A percentile compares a stretch with the other conserved stretches of the same genome.
Evolutionary conservation across 169 alveolate species (phyloP).

Genomic region (Eimeria acervulina): DNA sequence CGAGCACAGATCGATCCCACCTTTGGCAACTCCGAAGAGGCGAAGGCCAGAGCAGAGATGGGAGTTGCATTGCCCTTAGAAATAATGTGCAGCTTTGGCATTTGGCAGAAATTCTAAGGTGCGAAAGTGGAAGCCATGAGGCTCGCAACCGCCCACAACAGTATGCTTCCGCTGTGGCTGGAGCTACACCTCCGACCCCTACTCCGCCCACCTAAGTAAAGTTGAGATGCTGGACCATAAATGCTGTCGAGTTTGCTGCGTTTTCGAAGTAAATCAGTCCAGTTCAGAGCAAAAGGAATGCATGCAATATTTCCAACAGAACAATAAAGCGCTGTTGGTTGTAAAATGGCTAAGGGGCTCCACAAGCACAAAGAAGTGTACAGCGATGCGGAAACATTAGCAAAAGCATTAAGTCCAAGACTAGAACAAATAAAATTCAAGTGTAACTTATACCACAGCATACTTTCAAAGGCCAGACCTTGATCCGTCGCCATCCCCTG

Average conservation of each 20-base stretch:
- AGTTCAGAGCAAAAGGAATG: neutral
- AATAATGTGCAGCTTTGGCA: neutral
- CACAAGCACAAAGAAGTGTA: neutral
- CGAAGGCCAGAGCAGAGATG: neutral
- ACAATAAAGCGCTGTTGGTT: neutral
- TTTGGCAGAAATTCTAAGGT: neutral
- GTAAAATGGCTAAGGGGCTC: neutral
- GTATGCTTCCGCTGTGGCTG: neutral
- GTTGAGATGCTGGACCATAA: neutral
- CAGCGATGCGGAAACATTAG: neutral
- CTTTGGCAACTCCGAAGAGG: neutral
- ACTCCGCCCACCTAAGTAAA: neutral
- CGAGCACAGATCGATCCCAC: neutral
- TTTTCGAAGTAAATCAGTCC: neutral
- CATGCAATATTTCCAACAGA: neutral
- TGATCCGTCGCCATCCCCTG: neutral
- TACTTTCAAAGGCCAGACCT: neutral
- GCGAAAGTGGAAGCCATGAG: neutral
- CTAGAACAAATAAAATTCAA: neutral
- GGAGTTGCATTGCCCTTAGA: neutral
- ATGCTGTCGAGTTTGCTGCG: neutral
- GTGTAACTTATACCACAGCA: no score
- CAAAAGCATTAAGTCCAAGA: neutral
- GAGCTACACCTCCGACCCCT: neutral
- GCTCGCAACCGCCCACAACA: neutral